Evolutionary conservation across 306 rosid species (phyloP).

Genomic region (Cotoneaster glaucophyllus): DNA sequence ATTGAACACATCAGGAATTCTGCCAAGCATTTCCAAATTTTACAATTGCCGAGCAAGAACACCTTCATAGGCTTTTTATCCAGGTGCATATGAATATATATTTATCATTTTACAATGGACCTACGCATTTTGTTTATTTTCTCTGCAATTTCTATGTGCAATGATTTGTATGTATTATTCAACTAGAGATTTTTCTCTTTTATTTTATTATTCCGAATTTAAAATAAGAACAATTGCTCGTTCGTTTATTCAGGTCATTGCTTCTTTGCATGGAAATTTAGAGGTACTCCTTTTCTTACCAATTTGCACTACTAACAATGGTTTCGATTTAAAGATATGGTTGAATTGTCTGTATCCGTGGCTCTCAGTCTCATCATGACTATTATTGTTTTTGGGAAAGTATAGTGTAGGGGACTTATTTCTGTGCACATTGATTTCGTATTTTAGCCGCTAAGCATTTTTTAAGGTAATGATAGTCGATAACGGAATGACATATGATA

Average conservation of each 20-base stretch:
- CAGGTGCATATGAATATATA: slow-evolving; percentile 36
- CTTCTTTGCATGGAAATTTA: slow-evolving; percentile 64
- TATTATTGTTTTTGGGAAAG: neutral
- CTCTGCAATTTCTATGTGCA: neutral
- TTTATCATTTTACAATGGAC: neutral
- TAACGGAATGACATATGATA: neutral
- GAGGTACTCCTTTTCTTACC: slow-evolving; percentile 43
- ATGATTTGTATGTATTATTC: neutral
- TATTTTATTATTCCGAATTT: neutral
- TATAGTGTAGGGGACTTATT: neutral
- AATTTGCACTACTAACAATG: neutral
- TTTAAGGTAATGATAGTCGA: neutral
- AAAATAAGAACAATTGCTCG: neutral
- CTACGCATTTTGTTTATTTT: neutral
- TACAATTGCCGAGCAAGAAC: slow-evolving; percentile 42
- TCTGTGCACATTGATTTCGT: neutral
- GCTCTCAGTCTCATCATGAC: neutral
- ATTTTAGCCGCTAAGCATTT: neutral
- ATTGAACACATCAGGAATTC: slow-evolving; percentile 39
- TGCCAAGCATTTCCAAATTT: slow-evolving; percentile 51
- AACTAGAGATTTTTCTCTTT: neutral
- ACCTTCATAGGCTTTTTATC: slow-evolving; percentile 57
- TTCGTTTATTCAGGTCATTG: slow-evolving; percentile 50
- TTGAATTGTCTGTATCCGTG: neutral
- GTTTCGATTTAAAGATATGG: neutral